A percentile compares a stretch with the other conserved stretches of the same genome.
phyloP scores from a whole-genome alignment of 208 protist genomes.

The Spongospora subterranea region DNA sequence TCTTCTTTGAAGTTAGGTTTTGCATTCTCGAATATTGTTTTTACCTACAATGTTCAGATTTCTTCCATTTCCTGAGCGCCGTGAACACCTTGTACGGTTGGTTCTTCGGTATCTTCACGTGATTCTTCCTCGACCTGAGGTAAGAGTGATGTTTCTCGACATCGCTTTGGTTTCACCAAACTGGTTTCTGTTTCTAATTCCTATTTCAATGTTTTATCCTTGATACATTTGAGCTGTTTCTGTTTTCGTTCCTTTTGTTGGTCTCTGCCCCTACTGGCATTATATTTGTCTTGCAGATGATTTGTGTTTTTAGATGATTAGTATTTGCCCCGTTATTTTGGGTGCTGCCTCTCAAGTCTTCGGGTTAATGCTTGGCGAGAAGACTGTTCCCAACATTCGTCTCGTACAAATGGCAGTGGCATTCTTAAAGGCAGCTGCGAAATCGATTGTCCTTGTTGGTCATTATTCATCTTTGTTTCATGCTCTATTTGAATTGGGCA shows the following conservation, averaged over 20 bases:
- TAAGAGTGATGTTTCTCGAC: too few relatives aligned
- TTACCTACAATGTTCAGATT: not conserved
- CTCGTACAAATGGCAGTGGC: conserved; percentile 2
- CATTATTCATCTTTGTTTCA: not conserved
- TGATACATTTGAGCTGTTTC: not conserved
- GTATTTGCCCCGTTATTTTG: conserved; percentile 10
- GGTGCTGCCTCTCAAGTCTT: conserved; percentile 49
- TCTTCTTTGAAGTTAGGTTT: conserved; percentile 18
- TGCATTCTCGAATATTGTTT: not conserved
- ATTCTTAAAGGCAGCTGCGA: conserved; percentile 10
- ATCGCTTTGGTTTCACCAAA: too few relatives aligned
- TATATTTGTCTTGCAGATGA: not conserved
- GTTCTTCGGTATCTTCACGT: not conserved
- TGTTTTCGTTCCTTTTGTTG: not conserved
- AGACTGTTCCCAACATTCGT: not conserved
- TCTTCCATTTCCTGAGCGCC: conserved; percentile 7
- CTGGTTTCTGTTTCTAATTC: too few relatives aligned
- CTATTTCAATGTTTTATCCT: too few relatives aligned
- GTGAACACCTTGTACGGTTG: conserved; percentile 20
- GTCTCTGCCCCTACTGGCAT: not conserved
- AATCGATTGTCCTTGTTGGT: not conserved
- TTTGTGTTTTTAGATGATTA: not conserved
- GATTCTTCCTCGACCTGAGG: not conserved
- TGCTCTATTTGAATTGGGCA: not conserved
- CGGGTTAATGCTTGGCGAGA: conserved; percentile 38